Evolutionary conservation across 768 basidiomycete genomes (phyloP).

Genomic region (Glaciozyma antarctica): DNA sequence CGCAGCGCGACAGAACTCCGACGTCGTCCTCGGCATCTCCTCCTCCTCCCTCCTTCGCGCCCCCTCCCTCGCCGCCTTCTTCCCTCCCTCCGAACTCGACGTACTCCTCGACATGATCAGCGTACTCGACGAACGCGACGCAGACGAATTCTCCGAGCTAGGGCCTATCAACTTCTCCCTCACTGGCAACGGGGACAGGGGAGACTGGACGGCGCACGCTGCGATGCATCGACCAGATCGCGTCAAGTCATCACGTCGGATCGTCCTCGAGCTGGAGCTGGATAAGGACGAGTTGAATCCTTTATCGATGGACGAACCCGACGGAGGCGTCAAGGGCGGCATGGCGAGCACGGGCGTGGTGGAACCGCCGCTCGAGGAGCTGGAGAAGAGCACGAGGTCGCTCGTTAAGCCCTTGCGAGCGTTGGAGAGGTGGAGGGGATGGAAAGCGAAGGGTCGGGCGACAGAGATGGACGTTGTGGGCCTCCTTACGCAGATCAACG

Average conservation of each 20-base stretch:
- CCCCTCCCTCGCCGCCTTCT: conserved; percentile 60
- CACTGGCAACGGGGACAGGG: conserved; percentile 54
- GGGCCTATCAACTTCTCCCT: conserved; percentile 61
- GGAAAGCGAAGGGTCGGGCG: not conserved
- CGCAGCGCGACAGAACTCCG: conserved; percentile 51
- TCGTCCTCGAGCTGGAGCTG: conserved; percentile 67
- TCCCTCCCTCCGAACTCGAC: conserved; percentile 58
- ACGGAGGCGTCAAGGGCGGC: conserved; percentile 29
- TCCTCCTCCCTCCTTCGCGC: conserved; percentile 61
- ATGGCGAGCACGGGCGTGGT: not conserved
- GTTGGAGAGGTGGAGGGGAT: conserved; percentile 43
- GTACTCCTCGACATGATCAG: conserved; percentile 65
- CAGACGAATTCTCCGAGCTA: conserved; percentile 37
- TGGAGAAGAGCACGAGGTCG: conserved; percentile 51
- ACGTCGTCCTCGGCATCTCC: conserved; percentile 62
- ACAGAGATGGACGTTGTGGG: conserved; percentile 69
- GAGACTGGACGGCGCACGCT: conserved; percentile 61
- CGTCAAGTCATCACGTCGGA: conserved; percentile 13
- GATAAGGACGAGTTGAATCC: conserved; percentile 63
- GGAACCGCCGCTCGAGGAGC: conserved; percentile 30
- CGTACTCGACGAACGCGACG: conserved; percentile 50
- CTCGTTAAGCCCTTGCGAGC: conserved; percentile 60
- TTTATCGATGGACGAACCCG: conserved; percentile 39
- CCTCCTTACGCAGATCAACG: conserved; percentile 67
- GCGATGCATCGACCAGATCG: conserved; percentile 50